Evolutionary conservation across 2,329 filamentous ascomycete species (phyloP).

Genomic region (Xylariales sp.): DNA sequence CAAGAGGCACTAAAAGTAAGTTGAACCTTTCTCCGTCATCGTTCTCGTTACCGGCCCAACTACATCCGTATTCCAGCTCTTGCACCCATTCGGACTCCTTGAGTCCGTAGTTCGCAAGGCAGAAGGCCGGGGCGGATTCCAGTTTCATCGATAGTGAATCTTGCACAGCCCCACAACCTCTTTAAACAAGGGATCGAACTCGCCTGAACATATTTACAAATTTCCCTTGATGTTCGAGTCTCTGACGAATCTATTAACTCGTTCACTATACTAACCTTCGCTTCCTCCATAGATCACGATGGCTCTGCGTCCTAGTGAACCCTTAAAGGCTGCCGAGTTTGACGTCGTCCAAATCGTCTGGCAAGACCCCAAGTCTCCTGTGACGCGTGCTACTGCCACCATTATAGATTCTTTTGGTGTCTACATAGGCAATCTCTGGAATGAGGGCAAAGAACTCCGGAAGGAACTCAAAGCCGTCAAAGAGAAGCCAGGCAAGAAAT

Average conservation of each 20-base stretch:
- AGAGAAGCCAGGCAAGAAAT: constrained; percentile 29
- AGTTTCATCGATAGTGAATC: no score
- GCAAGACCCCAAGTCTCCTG: constrained; percentile 22
- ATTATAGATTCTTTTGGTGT: constrained; percentile 49
- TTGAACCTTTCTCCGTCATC: background rate
- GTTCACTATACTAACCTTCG: no score
- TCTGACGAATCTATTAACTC: no score
- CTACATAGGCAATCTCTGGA: constrained; percentile 42
- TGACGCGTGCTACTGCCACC: constrained; percentile 36
- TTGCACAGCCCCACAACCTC: no score
- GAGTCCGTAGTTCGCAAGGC: no score
- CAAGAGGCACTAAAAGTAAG: constrained; percentile 11
- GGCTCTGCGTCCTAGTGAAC: constrained; percentile 16
- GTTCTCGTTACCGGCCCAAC: background rate
- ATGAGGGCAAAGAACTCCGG: constrained; percentile 43
- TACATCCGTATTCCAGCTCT: no score
- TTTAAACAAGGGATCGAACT: no score
- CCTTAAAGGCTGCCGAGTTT: constrained; percentile 19
- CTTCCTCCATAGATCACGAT: constrained; percentile 6
- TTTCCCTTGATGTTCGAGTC: no score
- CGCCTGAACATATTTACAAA: no score
- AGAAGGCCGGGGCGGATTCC: no score
- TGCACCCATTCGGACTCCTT: background rate
- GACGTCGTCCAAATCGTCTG: constrained; percentile 24
- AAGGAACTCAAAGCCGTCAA: constrained; percentile 35